Conservation (phyloP, 1,284 basidiomycete species). For the Sanghuangporus weigelae region DNA sequence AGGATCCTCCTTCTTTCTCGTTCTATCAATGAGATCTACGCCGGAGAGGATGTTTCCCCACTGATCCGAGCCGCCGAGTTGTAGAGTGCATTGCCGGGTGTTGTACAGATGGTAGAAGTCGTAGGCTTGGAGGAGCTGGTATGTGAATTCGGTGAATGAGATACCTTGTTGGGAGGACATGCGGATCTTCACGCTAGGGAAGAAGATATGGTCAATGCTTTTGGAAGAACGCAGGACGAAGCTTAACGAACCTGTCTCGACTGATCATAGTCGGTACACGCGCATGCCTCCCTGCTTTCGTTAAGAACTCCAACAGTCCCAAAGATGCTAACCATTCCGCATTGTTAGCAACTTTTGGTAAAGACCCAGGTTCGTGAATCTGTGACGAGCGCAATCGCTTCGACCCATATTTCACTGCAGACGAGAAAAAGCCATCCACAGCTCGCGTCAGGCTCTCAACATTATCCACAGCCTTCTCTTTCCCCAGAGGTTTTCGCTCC, state of each 20-base stretch:
- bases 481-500: conserved; percentile 71
- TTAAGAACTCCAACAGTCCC: conserved; percentile 81
- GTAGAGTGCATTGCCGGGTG: conserved; percentile 71
- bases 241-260: conserved; percentile 70
- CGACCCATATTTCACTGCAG: conserved; percentile 58
- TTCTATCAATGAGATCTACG: conserved; percentile 77
- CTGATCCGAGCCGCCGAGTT: conserved; percentile 96
- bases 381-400: conserved; percentile 26
- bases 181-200: conserved; percentile 75
- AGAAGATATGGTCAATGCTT: neutral
- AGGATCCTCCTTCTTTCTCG: conserved; percentile 24
- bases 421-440: conserved; percentile 68
- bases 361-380: conserved; percentile 12
- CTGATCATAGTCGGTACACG: conserved; percentile 89
- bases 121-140: conserved; percentile 95
- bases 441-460: conserved; percentile 61
- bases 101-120: conserved; percentile 85
- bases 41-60: conserved; percentile 98
- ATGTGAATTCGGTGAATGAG: conserved; percentile 96
- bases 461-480: conserved; percentile 60
- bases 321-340: conserved; percentile 76
- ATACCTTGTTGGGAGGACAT: conserved; percentile 77
- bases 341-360: conserved; percentile 72
- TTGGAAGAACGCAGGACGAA: conserved; percentile 1
- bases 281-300: conserved; percentile 75